phyloP scores from a whole-genome alignment of 768 basidiomycete species.

The Lactifluus subvellereus region DNA sequence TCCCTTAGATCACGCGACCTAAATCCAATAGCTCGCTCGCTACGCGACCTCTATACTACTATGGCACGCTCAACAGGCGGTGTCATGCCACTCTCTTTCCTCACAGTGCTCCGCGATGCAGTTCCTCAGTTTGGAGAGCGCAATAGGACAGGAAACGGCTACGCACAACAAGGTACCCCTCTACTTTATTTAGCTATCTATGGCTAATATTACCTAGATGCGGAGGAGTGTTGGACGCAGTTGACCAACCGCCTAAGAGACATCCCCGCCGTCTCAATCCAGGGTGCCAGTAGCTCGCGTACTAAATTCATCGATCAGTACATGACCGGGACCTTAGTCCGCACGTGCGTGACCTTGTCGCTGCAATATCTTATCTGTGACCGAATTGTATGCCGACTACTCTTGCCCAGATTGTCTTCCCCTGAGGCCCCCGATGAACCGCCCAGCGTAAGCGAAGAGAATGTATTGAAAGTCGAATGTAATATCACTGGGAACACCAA shows the following conservation, averaged over 20 bases:
- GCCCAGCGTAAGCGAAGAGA: constrained; percentile 55
- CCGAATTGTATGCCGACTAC: background rate
- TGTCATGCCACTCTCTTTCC: constrained; percentile 64
- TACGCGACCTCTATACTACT: constrained; percentile 63
- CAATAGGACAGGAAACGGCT: constrained; percentile 38
- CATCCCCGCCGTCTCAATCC: constrained; percentile 44
- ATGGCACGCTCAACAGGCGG: constrained; percentile 76
- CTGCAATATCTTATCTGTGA: background rate
- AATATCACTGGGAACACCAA: constrained; percentile 86
- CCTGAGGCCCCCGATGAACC: constrained; percentile 81
- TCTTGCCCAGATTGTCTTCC: constrained; percentile 56
- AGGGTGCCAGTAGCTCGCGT: constrained; percentile 30
- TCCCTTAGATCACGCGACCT: constrained; percentile 16
- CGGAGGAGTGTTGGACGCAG: constrained; percentile 84
- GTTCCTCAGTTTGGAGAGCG: constrained; percentile 90
- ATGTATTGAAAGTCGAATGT: constrained; percentile 84
- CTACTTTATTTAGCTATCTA: background rate
- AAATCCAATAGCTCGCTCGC: constrained; percentile 36
- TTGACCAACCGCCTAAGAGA: constrained; percentile 68
- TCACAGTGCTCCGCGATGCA: constrained; percentile 62
- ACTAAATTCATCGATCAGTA: constrained; percentile 67
- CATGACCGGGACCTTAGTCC: constrained; percentile 70
- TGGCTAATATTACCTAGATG: constrained; percentile 40
- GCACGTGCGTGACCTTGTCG: constrained; percentile 44
- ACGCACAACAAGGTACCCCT: constrained; percentile 67